Evolutionary conservation across 495 filamentous ascomycete genomes (phyloP), one percentile per base, ranked within the genome.

Genomic region (Coniosporium apollinis): DNA sequence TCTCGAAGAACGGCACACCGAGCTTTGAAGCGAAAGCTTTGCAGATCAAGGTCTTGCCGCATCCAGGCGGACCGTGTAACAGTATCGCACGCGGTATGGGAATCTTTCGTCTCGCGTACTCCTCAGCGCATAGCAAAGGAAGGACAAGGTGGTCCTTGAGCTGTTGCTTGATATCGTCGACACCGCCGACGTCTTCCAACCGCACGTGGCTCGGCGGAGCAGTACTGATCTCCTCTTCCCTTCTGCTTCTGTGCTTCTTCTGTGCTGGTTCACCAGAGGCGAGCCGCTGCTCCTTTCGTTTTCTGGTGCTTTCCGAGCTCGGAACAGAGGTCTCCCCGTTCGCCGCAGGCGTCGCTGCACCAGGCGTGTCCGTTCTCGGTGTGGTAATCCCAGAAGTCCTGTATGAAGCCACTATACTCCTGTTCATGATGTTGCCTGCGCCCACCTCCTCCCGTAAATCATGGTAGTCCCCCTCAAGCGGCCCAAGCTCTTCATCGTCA

Each of bases 1-100:
- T 74, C 2, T 84, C 72, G 34, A 96, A 77, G 52, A 87, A 94
- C 0, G 86, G 76, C 9, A 89, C 70, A 2, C 80, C 83, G 17
- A 94, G 62, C 38, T 79, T 76, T 11, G 82, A 80, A 4, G 87
- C 89, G 51, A 87, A 81, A 2, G 87, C 87, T 49, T 87, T 81
- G 1, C 82, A 84, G 33, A 96, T 76, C 64, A 87, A 79, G 0
- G 87, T 96, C 57, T 96, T 96, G 39, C 87, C 87, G 50, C 89
- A 94, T 14, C 87, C 87, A 2, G 89, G 85, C 5, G 87, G 89
- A 0, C 87, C 87, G 58, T 94, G 83, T 8, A 96, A 61, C 16
- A 96, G 61, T 10, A 96, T 80, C 41, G 86, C 87, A n/a, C 84
- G 74, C 30, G 83, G 79, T 24, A 81, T 72, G 28, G 78, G 77